Percentiles rank a stretch among this genome's conserved stretches.
Conservation (phyloP, 129 eudicot species). For the Tanacetum coccineum region DNA sequence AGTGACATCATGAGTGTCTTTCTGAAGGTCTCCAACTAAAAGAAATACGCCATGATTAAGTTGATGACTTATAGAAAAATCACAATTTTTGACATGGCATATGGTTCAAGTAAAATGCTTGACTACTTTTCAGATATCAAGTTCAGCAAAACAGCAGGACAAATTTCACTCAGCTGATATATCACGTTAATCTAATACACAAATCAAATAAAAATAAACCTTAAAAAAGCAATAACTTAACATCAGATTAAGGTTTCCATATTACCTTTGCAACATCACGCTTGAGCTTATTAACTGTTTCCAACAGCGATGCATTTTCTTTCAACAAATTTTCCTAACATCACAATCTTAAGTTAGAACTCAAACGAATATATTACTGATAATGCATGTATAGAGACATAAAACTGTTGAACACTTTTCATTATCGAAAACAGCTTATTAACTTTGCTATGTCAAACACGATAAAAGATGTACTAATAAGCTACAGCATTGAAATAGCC, state of each 20-base stretch:
- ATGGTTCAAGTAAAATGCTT: too few relatives aligned
- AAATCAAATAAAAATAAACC: too few relatives aligned
- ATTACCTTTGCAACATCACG: conserved; percentile 92
- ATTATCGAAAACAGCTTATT: background rate
- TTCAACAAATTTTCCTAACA: conserved; percentile 63
- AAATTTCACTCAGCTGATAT: too few relatives aligned
- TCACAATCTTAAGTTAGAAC: conserved; percentile 3
- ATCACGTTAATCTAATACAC: too few relatives aligned
- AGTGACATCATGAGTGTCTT: conserved; percentile 91
- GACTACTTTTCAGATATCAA: too few relatives aligned
- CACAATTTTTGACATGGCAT: too few relatives aligned
- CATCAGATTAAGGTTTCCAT: background rate
- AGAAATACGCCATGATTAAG: conserved; percentile 7
- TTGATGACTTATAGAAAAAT: too few relatives aligned
- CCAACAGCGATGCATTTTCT: conserved; percentile 60
- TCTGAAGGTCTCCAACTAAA: conserved; percentile 91
- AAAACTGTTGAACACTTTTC: background rate
- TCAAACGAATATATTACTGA: background rate
- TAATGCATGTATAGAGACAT: background rate
- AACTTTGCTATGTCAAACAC: too few relatives aligned
- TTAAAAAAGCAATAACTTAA: too few relatives aligned
- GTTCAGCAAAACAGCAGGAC: too few relatives aligned
- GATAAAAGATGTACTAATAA: too few relatives aligned
- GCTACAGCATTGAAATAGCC: too few relatives aligned
- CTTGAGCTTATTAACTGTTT: conserved; percentile 74